Base-by-base conservation (phyloP, 176 grass and related monocot genomes). In the Aechmea fasciata region DNA sequence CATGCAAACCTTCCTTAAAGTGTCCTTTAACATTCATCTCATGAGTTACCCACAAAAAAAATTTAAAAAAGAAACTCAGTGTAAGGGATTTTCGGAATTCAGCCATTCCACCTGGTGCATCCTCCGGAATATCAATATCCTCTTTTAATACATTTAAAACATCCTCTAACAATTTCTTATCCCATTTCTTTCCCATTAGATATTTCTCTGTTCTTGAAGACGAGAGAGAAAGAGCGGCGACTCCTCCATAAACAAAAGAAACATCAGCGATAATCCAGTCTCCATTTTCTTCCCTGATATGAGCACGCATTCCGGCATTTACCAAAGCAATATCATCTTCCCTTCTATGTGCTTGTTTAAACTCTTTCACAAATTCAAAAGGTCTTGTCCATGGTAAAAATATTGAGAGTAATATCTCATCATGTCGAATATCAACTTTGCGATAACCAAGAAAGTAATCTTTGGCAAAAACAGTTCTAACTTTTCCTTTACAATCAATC, bases 261-360 rank as follows among this genome's bases (percentile, higher is more conserved):
- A 81, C 68, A 79, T 96, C 88, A 71, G 81, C 87, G 78, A 90
- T 74, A 55, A 79, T 74, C 78, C 75, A 87, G 66, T 69, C 72
- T 65, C 77, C 86, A 76, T 83, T 73, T 53, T 72, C 64, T 75
- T 90, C 72, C 71, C 67, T 77, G 63, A 96, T 75, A 87, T 79
- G 66, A 3, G 85, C 71, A 68, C 83, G 79, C 88, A 92, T 96
- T 69, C 85, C 93, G 66, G 93, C 86, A 83, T 96, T 96, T 57
- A 96, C 93, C 61, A 96, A 81, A 65, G 93, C 93, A 85, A 96
- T 96, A 64, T 92, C 93, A 87, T 96, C 93, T 77, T 92, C 93
- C 72, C 93, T 92, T 80, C 93, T 86, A 74, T 96, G 93, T 69
- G 93, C 83, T 65, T 96, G 93, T 63, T 96, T 96, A 71, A 96